Evolutionary conservation across 2,329 filamentous ascomycete species (phyloP).

Genomic region (Diatrype stigma): DNA sequence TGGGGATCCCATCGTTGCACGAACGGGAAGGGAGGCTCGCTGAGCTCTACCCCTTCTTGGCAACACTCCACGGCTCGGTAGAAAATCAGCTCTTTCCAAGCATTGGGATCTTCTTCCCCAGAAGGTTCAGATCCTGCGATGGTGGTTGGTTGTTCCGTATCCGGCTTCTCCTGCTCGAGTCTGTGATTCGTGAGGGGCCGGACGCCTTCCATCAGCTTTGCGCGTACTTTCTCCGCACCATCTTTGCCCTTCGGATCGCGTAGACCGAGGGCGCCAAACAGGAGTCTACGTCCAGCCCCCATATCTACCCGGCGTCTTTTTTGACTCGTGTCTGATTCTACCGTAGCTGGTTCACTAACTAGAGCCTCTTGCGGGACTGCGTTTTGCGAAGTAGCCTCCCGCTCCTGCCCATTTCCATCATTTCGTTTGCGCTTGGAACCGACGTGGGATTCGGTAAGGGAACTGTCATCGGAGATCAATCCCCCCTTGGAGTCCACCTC

Average conservation of each 20-base stretch:
- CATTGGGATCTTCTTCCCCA: constrained; percentile 50
- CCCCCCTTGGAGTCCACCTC: constrained; percentile 34
- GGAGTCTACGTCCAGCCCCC: constrained; percentile 59
- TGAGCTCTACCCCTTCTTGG: constrained; percentile 63
- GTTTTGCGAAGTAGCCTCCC: background rate
- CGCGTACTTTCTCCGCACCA: constrained; percentile 61
- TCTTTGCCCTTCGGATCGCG: constrained; percentile 63
- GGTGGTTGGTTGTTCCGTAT: constrained; percentile 17
- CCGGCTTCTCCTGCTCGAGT: constrained; percentile 18
- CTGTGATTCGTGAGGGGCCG: constrained; percentile 36
- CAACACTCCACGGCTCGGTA: constrained; percentile 82
- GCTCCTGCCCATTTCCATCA: too few relatives aligned
- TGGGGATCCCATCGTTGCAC: constrained; percentile 83
- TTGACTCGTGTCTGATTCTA: constrained; percentile 16
- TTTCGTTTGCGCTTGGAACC: constrained; percentile 21
- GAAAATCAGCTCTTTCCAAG: constrained; percentile 71
- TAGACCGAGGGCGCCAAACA: constrained; percentile 70
- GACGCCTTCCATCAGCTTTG: constrained; percentile 54
- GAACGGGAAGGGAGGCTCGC: constrained; percentile 83
- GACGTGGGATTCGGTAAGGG: background rate
- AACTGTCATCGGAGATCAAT: constrained; percentile 3
- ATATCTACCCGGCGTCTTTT: constrained; percentile 40
- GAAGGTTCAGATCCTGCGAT: constrained; percentile 12
- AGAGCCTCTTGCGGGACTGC: constrained; percentile 4
- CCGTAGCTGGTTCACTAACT: constrained; percentile 3